Evolutionary conservation across 1,284 basidiomycete species (phyloP).

Genomic region (Ustilago loliicola): DNA sequence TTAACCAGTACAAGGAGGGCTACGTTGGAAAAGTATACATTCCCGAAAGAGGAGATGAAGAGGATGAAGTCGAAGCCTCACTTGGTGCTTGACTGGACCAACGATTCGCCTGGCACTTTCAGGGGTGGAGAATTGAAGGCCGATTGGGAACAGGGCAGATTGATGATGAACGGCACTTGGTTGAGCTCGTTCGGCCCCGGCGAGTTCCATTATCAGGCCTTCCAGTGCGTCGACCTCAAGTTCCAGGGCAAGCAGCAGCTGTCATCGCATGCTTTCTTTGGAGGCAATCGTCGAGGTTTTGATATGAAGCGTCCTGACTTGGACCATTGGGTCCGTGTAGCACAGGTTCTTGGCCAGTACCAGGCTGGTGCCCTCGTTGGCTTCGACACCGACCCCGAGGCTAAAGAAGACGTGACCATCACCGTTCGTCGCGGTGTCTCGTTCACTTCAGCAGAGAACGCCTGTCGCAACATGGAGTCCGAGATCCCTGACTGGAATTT

Average conservation of each 20-base stretch:
- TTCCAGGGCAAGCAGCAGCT: conserved; percentile 53
- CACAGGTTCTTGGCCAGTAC: conserved; percentile 49
- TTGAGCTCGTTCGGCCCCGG: conserved; percentile 52
- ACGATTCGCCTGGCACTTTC: conserved; percentile 61
- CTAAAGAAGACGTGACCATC: conserved; percentile 35
- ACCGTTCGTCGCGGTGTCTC: conserved; percentile 56
- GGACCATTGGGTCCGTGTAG: conserved; percentile 43
- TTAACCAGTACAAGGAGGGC: conserved; percentile 54
- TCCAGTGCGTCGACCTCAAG: conserved; percentile 57
- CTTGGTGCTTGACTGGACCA: conserved; percentile 63
- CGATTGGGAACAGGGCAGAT: conserved; percentile 42
- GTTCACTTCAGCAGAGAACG: conserved; percentile 57
- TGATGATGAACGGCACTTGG: conserved; percentile 60
- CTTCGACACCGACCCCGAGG: conserved; percentile 18
- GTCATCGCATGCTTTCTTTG: conserved; percentile 54
- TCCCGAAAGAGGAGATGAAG: conserved; percentile 37
- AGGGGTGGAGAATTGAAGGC: conserved; percentile 50
- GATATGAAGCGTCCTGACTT: conserved; percentile 52
- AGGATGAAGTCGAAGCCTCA: conserved; percentile 37
- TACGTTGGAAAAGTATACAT: conserved; percentile 62
- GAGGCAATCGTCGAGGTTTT: conserved; percentile 54
- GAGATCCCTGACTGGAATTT: conserved; percentile 59
- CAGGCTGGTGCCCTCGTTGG: conserved; percentile 60
- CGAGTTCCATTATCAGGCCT: conserved; percentile 50
- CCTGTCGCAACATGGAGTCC: conserved; percentile 59